A percentile compares a stretch with the other conserved stretches of the same genome.
Conservation (phyloP, 805 yeast species). For the Lachancea meyersii region DNA sequence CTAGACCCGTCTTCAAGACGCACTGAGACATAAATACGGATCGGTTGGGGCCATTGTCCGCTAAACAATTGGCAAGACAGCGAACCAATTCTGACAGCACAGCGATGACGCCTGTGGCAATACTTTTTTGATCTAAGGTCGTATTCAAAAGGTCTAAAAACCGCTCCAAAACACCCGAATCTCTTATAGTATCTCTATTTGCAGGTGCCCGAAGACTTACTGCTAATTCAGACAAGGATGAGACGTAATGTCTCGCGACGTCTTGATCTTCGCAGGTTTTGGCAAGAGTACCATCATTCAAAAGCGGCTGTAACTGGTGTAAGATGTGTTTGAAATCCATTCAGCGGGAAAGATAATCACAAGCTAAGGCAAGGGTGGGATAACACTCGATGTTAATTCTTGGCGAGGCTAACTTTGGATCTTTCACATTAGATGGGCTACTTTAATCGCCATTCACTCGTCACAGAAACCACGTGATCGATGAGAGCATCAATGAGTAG, state of each 20-base stretch:
- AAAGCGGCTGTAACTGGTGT: slow-evolving; percentile 28
- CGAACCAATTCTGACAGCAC: slow-evolving; percentile 28
- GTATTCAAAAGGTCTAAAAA: slow-evolving; percentile 16
- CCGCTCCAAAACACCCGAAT: slow-evolving; percentile 23
- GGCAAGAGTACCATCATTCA: slow-evolving; percentile 15
- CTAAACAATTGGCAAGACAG: slow-evolving; percentile 30
- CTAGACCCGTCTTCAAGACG: neutral
- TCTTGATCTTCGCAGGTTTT: slow-evolving; percentile 20
- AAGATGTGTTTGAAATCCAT: slow-evolving; percentile 33
- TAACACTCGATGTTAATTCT: no score
- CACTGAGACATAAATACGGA: slow-evolving; percentile 9
- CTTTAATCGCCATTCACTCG: no score
- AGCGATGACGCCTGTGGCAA: slow-evolving; percentile 8
- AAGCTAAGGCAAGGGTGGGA: no score
- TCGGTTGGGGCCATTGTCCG: slow-evolving; percentile 30
- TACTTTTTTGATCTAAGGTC: slow-evolving; percentile 8
- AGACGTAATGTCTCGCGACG: slow-evolving; percentile 17
- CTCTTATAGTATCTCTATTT: slow-evolving; percentile 28
- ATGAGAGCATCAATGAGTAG: no score
- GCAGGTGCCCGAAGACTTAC: slow-evolving; percentile 25
- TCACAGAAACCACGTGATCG: no score
- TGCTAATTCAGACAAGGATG: slow-evolving; percentile 29
- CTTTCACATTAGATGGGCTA: no score
- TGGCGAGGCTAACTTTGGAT: no score
- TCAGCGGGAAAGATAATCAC: neutral